phyloP scores from a whole-genome alignment of 345 rosid genomes.

The Aquilaria sinensis region DNA sequence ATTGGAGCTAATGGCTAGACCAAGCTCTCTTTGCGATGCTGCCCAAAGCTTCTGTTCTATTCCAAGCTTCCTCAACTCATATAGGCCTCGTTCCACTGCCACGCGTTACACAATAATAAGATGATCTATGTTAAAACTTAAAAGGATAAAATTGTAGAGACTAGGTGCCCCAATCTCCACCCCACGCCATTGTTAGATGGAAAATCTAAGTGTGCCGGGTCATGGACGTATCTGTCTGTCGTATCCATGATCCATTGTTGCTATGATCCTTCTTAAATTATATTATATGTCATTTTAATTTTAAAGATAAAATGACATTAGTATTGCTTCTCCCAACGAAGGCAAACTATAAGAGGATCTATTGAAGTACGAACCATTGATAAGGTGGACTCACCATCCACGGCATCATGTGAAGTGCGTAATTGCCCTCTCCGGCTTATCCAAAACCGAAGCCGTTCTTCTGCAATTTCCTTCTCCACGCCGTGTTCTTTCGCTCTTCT shows the following conservation, averaged over 20 bases:
- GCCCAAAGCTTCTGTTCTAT: constrained; percentile 92
- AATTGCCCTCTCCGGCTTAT: constrained; percentile 53
- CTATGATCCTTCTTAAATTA: no score
- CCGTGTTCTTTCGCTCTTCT: constrained; percentile 67
- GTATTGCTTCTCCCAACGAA: no score
- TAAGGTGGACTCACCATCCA: constrained; percentile 46
- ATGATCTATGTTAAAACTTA: no score
- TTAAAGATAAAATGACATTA: no score
- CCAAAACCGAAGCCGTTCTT: constrained; percentile 69
- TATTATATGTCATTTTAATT: no score
- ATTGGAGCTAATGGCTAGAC: constrained; percentile 23
- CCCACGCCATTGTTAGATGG: no score
- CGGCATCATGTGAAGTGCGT: constrained; percentile 64
- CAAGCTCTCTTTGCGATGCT: constrained; percentile 65
- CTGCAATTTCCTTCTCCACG: constrained; percentile 71
- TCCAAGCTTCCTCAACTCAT: constrained; percentile 76
- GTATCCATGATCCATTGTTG: no score
- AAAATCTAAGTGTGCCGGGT: no score
- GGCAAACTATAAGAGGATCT: no score
- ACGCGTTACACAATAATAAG: neutral
- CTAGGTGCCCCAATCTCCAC: no score
- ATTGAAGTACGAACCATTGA: neutral
- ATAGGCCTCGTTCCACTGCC: constrained; percentile 73
- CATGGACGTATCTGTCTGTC: no score
- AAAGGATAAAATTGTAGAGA: no score